phyloP scores from a whole-genome alignment of 306 rosid species.

The Quercus wislizeni region DNA sequence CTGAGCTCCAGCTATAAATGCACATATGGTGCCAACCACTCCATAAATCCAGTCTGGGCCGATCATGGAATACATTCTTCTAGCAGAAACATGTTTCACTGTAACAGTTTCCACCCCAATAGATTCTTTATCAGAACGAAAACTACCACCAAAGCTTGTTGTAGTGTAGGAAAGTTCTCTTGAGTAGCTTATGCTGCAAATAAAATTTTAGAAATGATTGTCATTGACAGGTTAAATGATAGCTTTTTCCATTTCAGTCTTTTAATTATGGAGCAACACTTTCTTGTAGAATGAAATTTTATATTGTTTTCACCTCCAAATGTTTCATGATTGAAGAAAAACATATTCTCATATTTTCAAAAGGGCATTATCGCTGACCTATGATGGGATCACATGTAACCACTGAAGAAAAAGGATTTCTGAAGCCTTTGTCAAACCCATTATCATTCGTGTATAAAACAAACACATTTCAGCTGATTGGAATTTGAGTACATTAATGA shows the following conservation, averaged over 20 bases:
- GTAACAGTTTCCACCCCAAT: constrained; percentile 43
- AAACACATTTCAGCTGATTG: background rate
- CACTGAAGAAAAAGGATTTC: background rate
- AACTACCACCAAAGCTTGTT: constrained; percentile 76
- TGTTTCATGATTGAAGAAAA: background rate
- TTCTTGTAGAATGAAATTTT: background rate
- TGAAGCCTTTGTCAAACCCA: background rate
- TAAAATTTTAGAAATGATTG: background rate
- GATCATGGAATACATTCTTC: constrained; percentile 77
- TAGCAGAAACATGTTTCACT: constrained; percentile 47
- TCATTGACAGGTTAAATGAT: background rate
- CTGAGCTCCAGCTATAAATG: constrained; percentile 88
- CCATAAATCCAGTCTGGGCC: constrained; percentile 90
- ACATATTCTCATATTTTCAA: background rate
- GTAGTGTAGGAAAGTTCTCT: constrained; percentile 67
- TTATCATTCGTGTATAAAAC: background rate
- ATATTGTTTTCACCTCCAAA: background rate
- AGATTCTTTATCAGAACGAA: constrained; percentile 90
- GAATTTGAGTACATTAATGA: background rate
- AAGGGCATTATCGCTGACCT: background rate
- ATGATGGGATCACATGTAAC: background rate
- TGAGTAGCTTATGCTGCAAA: constrained; percentile 59
- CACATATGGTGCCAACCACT: constrained; percentile 65
- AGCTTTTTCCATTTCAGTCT: background rate
- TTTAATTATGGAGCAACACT: background rate